Evolutionary conservation across 2,329 filamentous ascomycete species (phyloP).

Genomic region (Pyricularia pennisetigena): DNA sequence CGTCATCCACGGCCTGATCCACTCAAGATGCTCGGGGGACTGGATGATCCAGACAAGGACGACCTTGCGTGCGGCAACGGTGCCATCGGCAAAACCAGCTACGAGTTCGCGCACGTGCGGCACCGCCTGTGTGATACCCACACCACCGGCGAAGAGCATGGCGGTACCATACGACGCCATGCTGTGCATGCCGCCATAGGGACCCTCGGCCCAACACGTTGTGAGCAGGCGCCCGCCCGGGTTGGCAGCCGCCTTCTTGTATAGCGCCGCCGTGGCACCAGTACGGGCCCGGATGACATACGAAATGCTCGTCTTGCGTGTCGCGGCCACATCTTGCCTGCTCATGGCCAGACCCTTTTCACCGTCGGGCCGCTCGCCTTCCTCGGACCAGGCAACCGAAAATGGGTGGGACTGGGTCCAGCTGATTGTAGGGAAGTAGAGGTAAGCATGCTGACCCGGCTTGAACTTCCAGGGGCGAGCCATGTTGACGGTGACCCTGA

Average conservation of each 20-base stretch:
- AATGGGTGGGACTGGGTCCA: constrained; percentile 72
- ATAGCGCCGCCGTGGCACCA: constrained; percentile 62
- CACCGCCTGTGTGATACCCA: constrained; percentile 73
- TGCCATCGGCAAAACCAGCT: constrained; percentile 56
- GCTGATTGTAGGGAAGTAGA: constrained; percentile 66
- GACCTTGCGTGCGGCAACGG: constrained; percentile 60
- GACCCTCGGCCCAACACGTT: constrained; percentile 62
- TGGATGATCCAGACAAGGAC: constrained; percentile 73
- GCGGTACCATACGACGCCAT: constrained; percentile 70
- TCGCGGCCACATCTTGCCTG: constrained; percentile 43
- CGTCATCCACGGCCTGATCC: constrained; percentile 79
- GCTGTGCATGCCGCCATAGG: constrained; percentile 63
- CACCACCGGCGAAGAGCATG: constrained; percentile 70
- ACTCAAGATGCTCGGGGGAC: constrained; percentile 70
- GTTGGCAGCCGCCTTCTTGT: constrained; percentile 53
- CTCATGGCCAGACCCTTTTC: constrained; percentile 49
- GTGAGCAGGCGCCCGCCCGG: constrained; percentile 53
- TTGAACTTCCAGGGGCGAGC: constrained; percentile 68
- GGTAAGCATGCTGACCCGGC: constrained; percentile 69
- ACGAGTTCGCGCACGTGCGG: constrained; percentile 67
- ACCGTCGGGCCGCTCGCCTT: constrained; percentile 32
- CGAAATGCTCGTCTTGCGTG: constrained; percentile 55
- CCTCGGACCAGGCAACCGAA: constrained; percentile 69
- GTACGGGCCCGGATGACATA: constrained; percentile 66
- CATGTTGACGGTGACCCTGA: constrained; percentile 63